Evolutionary conservation across 768 basidiomycete species (phyloP).

Genomic region (Suillus brevipes): DNA sequence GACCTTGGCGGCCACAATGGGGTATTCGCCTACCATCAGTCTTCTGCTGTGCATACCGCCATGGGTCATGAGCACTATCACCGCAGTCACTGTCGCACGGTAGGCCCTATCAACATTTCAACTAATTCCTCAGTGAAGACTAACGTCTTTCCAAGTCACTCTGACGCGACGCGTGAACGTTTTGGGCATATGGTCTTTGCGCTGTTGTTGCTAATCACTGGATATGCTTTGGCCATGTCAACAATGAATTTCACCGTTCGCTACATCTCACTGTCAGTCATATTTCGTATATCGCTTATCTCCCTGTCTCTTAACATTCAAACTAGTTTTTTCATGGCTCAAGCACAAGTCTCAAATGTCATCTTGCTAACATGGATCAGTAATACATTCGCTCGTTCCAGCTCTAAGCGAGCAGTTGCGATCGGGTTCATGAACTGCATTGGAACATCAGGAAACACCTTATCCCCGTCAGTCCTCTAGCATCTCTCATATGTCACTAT

Average conservation of each 20-base stretch:
- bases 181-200: slow-evolving; percentile 63
- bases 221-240: slow-evolving; percentile 60
- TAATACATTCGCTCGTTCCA: slow-evolving; percentile 64
- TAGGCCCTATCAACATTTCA: neutral
- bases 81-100: slow-evolving; percentile 28
- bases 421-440: slow-evolving; percentile 12
- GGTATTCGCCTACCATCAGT: slow-evolving; percentile 57
- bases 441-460: slow-evolving; percentile 7
- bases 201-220: slow-evolving; percentile 55
- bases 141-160: slow-evolving; percentile 45
- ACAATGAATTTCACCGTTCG: slow-evolving; percentile 61
- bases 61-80: slow-evolving; percentile 36
- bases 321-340: slow-evolving; percentile 68
- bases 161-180: slow-evolving; percentile 66
- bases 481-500: slow-evolving; percentile 4
- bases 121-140: slow-evolving; percentile 1
- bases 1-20: slow-evolving; percentile 68
- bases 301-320: neutral
- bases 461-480: slow-evolving; percentile 12
- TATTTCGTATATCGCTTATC: neutral
- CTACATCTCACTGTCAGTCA: slow-evolving; percentile 53
- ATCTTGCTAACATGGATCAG: slow-evolving; percentile 51
- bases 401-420: slow-evolving; percentile 65
- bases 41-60: slow-evolving; percentile 75
- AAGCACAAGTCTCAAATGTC: slow-evolving; percentile 67